Conservation (phyloP, 345 rosid species). For the Cardamine occulta region DNA sequence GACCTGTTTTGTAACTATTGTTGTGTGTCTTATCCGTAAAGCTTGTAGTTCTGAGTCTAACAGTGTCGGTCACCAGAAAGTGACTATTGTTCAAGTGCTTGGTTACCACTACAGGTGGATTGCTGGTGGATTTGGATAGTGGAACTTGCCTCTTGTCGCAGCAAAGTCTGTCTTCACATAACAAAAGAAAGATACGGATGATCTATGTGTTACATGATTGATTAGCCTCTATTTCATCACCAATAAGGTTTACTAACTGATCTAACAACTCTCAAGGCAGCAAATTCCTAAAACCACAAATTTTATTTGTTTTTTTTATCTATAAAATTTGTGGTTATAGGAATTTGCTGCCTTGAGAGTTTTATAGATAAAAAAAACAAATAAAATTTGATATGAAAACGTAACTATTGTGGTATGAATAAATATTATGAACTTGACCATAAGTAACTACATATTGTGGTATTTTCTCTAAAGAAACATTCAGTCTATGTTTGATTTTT, state of each 20-base stretch:
- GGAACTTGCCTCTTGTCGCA: constrained; percentile 53
- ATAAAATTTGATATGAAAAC: too few relatives aligned
- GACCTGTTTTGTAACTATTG: constrained; percentile 57
- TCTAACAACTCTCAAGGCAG: not conserved
- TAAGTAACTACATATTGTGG: not conserved
- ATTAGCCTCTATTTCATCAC: not conserved
- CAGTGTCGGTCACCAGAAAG: constrained; percentile 47
- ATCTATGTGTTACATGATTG: not conserved
- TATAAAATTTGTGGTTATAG: too few relatives aligned
- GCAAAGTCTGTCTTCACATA: constrained; percentile 58
- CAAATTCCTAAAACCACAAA: not conserved
- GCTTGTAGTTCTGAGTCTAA: constrained; percentile 49
- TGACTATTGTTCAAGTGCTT: constrained; percentile 23
- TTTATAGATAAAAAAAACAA: too few relatives aligned
- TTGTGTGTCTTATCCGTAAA: constrained; percentile 41
- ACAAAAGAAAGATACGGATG: constrained; percentile 44
- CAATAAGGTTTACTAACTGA: not conserved
- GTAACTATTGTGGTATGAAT: too few relatives aligned
- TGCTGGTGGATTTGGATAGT: constrained; percentile 50
- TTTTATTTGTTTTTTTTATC: too few relatives aligned
- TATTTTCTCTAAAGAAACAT: not conserved
- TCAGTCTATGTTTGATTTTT: constrained; percentile 15
- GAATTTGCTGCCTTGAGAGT: too few relatives aligned
- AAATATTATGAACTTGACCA: too few relatives aligned
- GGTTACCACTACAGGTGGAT: not conserved